phyloP scores from a whole-genome alignment of 352 stramenopile genomes.

The Globisporangium carolinianum region DNA sequence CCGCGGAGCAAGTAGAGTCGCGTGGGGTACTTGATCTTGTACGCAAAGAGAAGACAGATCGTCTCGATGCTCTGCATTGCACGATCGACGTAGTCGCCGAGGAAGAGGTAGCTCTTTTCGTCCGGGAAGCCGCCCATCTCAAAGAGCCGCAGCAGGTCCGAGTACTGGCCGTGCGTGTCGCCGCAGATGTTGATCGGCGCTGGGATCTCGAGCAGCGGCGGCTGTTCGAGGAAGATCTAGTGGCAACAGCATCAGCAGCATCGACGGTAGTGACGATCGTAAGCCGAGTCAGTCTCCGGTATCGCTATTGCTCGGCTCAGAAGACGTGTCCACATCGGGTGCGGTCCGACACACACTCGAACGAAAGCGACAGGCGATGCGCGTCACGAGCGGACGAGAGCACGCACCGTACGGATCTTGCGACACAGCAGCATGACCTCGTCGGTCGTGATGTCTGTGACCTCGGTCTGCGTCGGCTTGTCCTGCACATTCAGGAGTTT shows the following conservation, averaged over 20 bases:
- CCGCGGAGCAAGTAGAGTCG: conserved; percentile 79
- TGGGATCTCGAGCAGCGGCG: conserved; percentile 90
- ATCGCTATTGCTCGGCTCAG: too few relatives aligned
- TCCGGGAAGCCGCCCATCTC: conserved; percentile 85
- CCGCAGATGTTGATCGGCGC: conserved; percentile 94
- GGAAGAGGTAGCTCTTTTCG: conserved; percentile 74
- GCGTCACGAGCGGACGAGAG: neutral
- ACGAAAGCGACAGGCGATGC: neutral
- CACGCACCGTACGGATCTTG: conserved; percentile 56
- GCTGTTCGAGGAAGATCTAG: conserved; percentile 83
- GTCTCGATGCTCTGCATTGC: conserved; percentile 86
- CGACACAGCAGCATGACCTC: conserved; percentile 74
- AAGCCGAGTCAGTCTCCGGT: too few relatives aligned
- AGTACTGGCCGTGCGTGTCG: conserved; percentile 97
- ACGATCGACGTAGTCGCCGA: conserved; percentile 83
- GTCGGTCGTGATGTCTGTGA: conserved; percentile 70
- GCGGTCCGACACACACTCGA: neutral
- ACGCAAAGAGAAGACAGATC: conserved; percentile 74
- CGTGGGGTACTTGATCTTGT: conserved; percentile 87
- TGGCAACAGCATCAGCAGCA: neutral
- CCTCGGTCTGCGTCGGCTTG: conserved; percentile 48
- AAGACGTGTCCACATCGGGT: neutral
- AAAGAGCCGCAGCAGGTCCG: conserved; percentile 97
- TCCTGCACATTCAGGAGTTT: conserved; percentile 54
- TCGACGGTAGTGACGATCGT: neutral